Base-by-base conservation (phyloP, 495 filamentous ascomycete genomes). In the Thermothielavioides terrestris region DNA sequence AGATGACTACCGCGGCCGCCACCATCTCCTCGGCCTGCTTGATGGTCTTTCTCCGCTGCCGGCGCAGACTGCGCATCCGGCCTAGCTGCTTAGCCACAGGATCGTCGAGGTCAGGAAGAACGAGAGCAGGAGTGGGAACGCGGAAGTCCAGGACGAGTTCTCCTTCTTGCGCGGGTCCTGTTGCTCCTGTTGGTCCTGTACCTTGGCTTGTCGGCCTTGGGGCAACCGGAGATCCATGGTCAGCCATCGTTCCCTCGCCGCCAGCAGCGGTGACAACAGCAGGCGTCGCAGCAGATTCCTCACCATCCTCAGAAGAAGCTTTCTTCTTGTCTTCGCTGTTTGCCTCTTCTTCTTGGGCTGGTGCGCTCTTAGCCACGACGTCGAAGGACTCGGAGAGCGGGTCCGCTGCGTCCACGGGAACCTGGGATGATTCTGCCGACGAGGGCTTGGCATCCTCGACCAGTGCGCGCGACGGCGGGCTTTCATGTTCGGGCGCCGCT, bases 1-100 rank as follows among this genome's bases (percentile, higher is more conserved):
- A 73, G 6, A 73, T 58, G 15, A 75, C 64, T 12, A 75, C 71
- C 36, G 71, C 70, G n/a, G 69, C 62, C 12, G 71, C 70, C 11
- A 75, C 62, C 48, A 68, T 64, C 52, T 73, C 71, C 55, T 75
- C 71, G 22, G 66, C 67, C 23, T 65, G 54, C 38, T 61, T 68
- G 49, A 70, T 62, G 22, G 64, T 70, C 39, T 66, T 60, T 27
- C 55, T 67, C 21, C 67, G 65, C 37, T 61, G 63, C 35, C 65
- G 65, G 40, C 62, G 68, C 28, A 69, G 56, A 41, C 63, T 72
- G 30, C 56, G 65, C 14, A 57, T 67, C 20, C 67, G 63, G 46
- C 64, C 58, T 39, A 73, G 51, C 27, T 67, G 59, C 53, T 57
- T 60, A 54, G 68, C 65, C 43, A 64, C 58, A 56, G 64, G 58